A percentile compares a stretch with the other conserved stretches of the same genome.
Conservation (phyloP, 2,329 filamentous ascomycete species). For the Colletotrichum higginsianum region DNA sequence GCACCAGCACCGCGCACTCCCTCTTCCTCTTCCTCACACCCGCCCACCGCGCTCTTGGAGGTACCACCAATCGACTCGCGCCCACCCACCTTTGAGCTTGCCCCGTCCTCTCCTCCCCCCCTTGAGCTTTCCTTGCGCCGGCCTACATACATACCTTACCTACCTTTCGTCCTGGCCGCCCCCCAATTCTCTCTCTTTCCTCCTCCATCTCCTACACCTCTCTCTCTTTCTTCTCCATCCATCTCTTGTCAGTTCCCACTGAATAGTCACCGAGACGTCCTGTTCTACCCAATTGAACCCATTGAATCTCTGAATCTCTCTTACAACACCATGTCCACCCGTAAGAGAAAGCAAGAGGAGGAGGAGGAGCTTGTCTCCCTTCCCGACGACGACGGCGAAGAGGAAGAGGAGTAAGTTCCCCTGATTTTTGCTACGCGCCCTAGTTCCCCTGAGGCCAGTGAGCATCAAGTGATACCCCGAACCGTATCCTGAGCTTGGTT, state of each 20-base stretch:
- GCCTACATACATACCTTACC: slow-evolving; percentile 40
- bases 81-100: slow-evolving; percentile 38
- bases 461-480: neutral
- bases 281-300: slow-evolving; percentile 48
- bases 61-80: slow-evolving; percentile 36
- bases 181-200: slow-evolving; percentile 39
- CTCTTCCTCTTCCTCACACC: slow-evolving; percentile 28
- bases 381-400: slow-evolving; percentile 65
- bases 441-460: too few species aligned
- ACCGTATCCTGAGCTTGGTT: neutral
- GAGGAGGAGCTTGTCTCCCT: slow-evolving; percentile 70
- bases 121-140: slow-evolving; percentile 41
- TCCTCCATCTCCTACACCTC: slow-evolving; percentile 34
- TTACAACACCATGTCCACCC: slow-evolving; percentile 61
- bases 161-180: slow-evolving; percentile 35
- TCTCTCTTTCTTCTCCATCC: slow-evolving; percentile 29
- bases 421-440: slow-evolving; percentile 3
- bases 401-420: slow-evolving; percentile 67
- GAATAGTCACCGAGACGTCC: neutral
- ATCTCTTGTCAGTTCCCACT: slow-evolving; percentile 10
- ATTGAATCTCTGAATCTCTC: slow-evolving; percentile 26
- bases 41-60: slow-evolving; percentile 28
- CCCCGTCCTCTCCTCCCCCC: slow-evolving; percentile 32
- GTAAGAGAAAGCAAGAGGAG: slow-evolving; percentile 69
- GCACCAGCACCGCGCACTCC: slow-evolving; percentile 33